These are phyloP conservation scores for Uronychia setigera DNA, from an alignment of 73 alveolate genomes.

Conservation along the genomic window DNA sequence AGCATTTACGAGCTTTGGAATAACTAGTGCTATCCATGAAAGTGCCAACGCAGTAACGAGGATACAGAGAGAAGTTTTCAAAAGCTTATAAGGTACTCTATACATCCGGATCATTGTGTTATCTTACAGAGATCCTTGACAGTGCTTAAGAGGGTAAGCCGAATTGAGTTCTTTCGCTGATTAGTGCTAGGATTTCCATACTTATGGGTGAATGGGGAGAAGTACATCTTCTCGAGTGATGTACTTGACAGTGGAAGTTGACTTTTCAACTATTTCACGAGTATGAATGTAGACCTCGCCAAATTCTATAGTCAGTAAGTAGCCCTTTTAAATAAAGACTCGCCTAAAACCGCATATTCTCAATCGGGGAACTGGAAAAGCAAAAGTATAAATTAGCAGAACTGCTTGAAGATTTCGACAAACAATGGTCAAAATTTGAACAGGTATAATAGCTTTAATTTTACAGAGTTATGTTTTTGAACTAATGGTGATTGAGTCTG, in stretches of 20 bases:
- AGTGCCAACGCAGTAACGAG: conserved; percentile 55
- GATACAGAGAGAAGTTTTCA: conserved; percentile 86
- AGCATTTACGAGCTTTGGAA: conserved; percentile 56
- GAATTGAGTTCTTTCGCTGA: conserved; percentile 5
- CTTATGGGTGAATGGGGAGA: conserved; percentile 93
- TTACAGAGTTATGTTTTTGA: conserved; percentile 91
- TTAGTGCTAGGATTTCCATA: conserved; percentile 87
- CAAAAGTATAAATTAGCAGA: conserved; percentile 23
- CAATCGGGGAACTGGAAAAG: conserved; percentile 20
- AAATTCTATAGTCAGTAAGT: neutral
- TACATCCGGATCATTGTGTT: conserved; percentile 79
- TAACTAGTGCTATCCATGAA: conserved; percentile 38
- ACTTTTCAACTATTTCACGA: conserved; percentile 67
- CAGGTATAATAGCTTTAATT: conserved; percentile 84
- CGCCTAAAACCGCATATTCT: neutral
- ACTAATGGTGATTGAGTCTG: conserved; percentile 89
- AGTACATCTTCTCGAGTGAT: conserved; percentile 87
- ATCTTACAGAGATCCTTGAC: conserved; percentile 91
- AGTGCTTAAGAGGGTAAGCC: conserved; percentile 86
- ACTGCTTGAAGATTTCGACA: conserved; percentile 33
- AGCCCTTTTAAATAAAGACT: neutral
- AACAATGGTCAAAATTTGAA: conserved; percentile 64
- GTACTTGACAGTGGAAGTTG: conserved; percentile 88
- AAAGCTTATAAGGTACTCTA: conserved; percentile 90
- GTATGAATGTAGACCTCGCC: neutral